Percentiles rank a stretch among this genome's conserved stretches.
Evolutionary conservation across 129 eudicot species (phyloP).

Genomic region (Flaveria bidentis): DNA sequence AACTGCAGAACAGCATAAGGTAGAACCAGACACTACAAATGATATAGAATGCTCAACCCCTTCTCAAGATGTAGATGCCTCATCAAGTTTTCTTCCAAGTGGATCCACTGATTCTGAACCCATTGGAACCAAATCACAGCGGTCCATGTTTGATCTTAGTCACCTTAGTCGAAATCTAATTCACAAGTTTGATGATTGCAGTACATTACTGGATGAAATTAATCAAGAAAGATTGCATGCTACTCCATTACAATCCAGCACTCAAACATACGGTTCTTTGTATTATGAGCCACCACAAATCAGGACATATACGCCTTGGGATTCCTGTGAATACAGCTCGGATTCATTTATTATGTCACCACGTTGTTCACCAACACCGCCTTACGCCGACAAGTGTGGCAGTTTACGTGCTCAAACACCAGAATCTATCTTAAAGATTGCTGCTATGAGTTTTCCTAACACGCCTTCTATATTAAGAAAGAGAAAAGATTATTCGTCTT

Average conservation of each 20-base stretch:
- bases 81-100: slow-evolving; percentile 36
- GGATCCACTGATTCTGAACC: slow-evolving; percentile 55
- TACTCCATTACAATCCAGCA: slow-evolving; percentile 39
- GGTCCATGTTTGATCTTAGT: slow-evolving; percentile 24
- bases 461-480: slow-evolving; percentile 83
- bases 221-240: slow-evolving; percentile 34
- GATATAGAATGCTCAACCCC: slow-evolving; percentile 47
- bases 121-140: slow-evolving; percentile 30
- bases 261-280: slow-evolving; percentile 55
- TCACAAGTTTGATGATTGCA: slow-evolving; percentile 38
- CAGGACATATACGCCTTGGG: slow-evolving; percentile 39
- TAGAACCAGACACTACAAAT: slow-evolving; percentile 42
- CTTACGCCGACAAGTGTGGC: slow-evolving; percentile 50
- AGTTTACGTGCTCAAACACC: slow-evolving; percentile 50
- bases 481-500: slow-evolving; percentile 47
- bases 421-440: slow-evolving; percentile 72
- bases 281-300: slow-evolving; percentile 66
- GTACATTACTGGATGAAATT: slow-evolving; percentile 25
- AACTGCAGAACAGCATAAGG: slow-evolving; percentile 45
- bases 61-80: slow-evolving; percentile 45
- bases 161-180: slow-evolving; percentile 36
- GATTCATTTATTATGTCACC: slow-evolving; percentile 37
- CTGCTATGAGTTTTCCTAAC: slow-evolving; percentile 77
- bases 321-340: slow-evolving; percentile 35
- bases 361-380: slow-evolving; percentile 55